Percentiles rank a stretch among this genome's conserved stretches.
These are phyloP conservation scores for Posidonia oceanica DNA, from an alignment of 116 monocot species.

Conservation along the genomic window DNA sequence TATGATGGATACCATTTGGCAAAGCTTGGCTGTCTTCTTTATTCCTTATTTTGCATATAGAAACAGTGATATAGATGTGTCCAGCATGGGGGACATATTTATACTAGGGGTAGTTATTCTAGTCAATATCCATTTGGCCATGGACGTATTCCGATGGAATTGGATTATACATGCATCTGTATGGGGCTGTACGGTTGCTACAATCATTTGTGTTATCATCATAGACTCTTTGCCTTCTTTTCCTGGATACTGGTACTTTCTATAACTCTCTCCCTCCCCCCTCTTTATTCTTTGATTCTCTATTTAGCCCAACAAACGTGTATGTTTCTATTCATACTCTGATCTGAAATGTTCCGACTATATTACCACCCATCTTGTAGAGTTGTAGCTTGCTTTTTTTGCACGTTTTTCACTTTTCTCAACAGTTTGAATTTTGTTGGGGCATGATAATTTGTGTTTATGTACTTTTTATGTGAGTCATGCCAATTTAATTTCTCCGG, in stretches of 20 bases:
- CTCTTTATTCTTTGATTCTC: background rate
- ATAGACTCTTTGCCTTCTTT: slow-evolving; percentile 44
- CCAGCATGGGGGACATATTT: slow-evolving; percentile 72
- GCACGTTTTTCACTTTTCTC: too few relatives aligned
- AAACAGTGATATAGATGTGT: slow-evolving; percentile 49
- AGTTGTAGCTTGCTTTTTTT: background rate
- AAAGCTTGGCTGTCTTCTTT: slow-evolving; percentile 67
- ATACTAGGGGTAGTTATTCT: slow-evolving; percentile 65
- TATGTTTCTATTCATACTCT: too few relatives aligned
- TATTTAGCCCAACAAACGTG: too few relatives aligned
- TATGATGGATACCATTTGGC: slow-evolving; percentile 85
- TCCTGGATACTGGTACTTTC: slow-evolving; percentile 70
- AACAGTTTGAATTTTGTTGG: too few relatives aligned
- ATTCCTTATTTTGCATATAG: slow-evolving; percentile 65
- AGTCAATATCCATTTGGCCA: slow-evolving; percentile 72
- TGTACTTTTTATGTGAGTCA: too few relatives aligned
- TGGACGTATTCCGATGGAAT: slow-evolving; percentile 84
- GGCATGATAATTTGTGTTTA: too few relatives aligned
- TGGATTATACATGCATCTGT: slow-evolving; percentile 70
- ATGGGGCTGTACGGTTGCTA: slow-evolving; percentile 79
- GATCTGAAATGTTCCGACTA: too few relatives aligned
- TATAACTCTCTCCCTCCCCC: background rate
- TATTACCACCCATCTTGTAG: background rate
- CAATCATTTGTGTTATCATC: slow-evolving; percentile 61
- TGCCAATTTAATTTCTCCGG: too few relatives aligned